Percentiles rank a stretch among this genome's conserved stretches.
phyloP scores from a whole-genome alignment of 1,284 basidiomycete species.

The Uromyces viciae-fabae region DNA sequence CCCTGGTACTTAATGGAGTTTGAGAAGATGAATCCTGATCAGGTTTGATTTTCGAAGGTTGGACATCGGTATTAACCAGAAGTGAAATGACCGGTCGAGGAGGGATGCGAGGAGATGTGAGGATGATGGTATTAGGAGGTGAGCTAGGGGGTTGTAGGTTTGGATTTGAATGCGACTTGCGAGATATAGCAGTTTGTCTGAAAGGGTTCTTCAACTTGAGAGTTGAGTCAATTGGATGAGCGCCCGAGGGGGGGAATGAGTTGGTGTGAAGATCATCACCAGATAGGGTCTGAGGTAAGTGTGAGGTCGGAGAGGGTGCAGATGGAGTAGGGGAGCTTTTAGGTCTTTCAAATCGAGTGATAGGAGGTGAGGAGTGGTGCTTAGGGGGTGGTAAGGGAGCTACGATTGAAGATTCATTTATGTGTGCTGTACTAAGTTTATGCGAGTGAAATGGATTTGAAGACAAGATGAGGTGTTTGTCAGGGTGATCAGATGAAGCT shows the following conservation, averaged over 20 bases:
- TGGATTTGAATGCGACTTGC: not conserved
- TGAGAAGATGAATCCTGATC: not conserved
- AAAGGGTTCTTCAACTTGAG: conserved; percentile 11
- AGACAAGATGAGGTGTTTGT: not conserved
- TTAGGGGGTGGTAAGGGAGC: not conserved
- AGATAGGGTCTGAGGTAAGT: not conserved
- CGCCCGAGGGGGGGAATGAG: not conserved
- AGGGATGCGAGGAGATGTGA: conserved; percentile 1
- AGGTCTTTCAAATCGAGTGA: no score
- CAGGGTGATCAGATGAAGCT: not conserved
- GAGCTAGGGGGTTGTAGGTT: not conserved
- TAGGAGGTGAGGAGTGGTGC: not conserved
- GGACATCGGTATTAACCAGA: not conserved
- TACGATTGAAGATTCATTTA: not conserved
- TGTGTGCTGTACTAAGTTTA: not conserved
- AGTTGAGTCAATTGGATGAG: no score
- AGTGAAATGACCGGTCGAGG: not conserved
- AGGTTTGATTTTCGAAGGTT: not conserved
- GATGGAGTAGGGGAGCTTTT: not conserved
- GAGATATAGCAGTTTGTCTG: not conserved
- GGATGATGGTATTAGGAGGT: not conserved
- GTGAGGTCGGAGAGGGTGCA: not conserved
- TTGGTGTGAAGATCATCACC: not conserved
- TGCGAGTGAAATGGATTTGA: not conserved
- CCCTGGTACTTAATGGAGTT: not conserved